Base-by-base conservation (phyloP, 108 stramenopile species). In the Cyclostephanos tholiformis region DNA sequence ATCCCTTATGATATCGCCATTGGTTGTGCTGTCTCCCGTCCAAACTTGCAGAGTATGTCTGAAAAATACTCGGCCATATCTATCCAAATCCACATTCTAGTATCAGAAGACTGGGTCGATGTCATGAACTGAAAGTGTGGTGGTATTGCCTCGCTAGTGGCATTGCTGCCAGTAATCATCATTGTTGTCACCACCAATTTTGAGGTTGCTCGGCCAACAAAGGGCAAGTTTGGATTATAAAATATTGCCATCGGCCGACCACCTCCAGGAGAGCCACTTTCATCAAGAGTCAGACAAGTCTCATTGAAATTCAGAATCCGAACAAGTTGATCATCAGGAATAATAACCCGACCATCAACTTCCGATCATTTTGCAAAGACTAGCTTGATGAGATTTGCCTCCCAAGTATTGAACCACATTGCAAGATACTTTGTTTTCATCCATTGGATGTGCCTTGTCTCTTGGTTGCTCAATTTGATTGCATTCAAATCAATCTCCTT, bases 111-210 rank as follows among this genome's bases (percentile, higher is more conserved):
- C 58, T 70, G 55, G 17, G 69, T 38, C 16, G 14, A 58, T 2
- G 56, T 70, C 23, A 22, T 44, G 57, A 70, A 68, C 30, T 68
- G 67, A 53, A 53, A 68, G 67, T 68, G 67, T 29, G 51, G 51
- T n/a, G 32, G 51, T 8, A 70, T 57, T n/a, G n/a, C n/a, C n/a
- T n/a, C n/a, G n/a, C n/a, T n/a, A n/a, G n/a, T n/a, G n/a, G n/a
- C n/a, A n/a, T 39, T 70, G 23, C 69, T 70, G 22, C 69, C 69
- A 12, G 69, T 59, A 35, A 70, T 70, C 69, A 70, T 57, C 17
- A 57, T 58, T 53, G 69, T 70, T 6, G 69, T 27, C 5, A 2
- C 10, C 10, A 19, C 17, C 25, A 20, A 58, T 43, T 70, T 70
- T 26, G 38, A 38, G 58, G 69, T 70, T 3, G 56, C 16, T 41